Percentiles rank a stretch among this genome's conserved stretches.
Conservation (phyloP, 768 basidiomycete species). For the Rhodotorula diobovata region DNA sequence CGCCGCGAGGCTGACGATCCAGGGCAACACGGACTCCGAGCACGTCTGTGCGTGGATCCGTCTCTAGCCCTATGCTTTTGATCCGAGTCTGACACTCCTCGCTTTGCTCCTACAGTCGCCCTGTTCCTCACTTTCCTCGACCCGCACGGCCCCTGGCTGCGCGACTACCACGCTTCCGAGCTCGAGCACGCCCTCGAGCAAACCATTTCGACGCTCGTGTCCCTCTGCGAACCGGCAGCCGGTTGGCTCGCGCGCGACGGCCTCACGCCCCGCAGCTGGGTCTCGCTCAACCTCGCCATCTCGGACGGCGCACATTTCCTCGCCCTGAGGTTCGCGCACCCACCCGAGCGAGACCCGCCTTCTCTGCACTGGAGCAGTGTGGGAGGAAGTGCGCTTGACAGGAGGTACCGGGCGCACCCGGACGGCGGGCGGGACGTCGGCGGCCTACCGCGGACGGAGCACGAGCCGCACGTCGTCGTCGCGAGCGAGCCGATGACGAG, state of each 20-base stretch:
- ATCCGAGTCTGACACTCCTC: not conserved
- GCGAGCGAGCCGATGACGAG: slow-evolving; percentile 20
- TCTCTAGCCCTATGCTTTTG: not conserved
- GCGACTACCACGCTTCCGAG: not conserved
- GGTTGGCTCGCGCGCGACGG: not conserved
- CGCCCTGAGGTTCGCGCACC: slow-evolving; percentile 6
- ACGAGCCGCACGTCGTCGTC: slow-evolving; percentile 13
- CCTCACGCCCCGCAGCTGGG: not conserved
- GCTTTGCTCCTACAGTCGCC: not conserved
- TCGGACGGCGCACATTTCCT: not conserved
- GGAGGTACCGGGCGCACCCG: slow-evolving; percentile 2
- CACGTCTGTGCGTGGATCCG: not conserved
- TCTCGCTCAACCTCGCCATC: slow-evolving; percentile 12
- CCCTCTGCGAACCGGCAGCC: not conserved
- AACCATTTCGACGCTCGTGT: not conserved
- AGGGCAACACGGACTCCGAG: slow-evolving; percentile 8
- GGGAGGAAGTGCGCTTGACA: not conserved
- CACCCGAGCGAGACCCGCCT: slow-evolving; percentile 1
- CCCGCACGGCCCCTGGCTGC: not conserved
- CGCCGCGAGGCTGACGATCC: not conserved
- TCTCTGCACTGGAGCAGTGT: slow-evolving; percentile 7
- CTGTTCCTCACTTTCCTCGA: slow-evolving; percentile 3
- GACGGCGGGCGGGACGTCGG: not conserved
- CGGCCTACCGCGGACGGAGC: not conserved
- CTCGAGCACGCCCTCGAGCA: not conserved